These are phyloP conservation scores for Penicillium verrucosum DNA, from an alignment of 2,329 filamentous ascomycete species.

Conservation along the genomic window DNA sequence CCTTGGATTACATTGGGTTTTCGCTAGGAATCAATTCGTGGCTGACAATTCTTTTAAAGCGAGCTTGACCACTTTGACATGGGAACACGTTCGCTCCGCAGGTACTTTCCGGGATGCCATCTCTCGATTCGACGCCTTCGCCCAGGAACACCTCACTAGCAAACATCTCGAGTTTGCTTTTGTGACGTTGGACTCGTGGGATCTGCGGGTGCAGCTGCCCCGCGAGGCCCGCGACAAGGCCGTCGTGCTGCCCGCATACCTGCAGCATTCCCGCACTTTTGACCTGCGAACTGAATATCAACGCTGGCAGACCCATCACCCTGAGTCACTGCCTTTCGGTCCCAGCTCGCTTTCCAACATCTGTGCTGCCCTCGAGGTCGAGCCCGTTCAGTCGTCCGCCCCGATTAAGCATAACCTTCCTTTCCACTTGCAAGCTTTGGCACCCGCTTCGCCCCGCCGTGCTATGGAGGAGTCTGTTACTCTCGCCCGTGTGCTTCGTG, in stretches of 20 bases:
- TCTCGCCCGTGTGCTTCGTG: conserved; percentile 83
- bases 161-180: conserved; percentile 97
- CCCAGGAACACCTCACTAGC: conserved; percentile 81
- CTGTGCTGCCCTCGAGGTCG: conserved; percentile 95
- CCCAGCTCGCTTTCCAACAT: conserved; percentile 96
- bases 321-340: conserved; percentile 93
- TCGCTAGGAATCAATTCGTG: conserved; percentile 20
- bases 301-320: conserved; percentile 97
- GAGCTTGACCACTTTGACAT: conserved; percentile 94
- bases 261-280: conserved; percentile 96
- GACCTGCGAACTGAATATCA: conserved; percentile 97
- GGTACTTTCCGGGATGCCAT: conserved; percentile 97
- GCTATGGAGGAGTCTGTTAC: conserved; percentile 98
- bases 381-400: conserved; percentile 93
- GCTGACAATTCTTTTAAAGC: conserved; percentile 54
- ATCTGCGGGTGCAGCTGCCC: conserved; percentile 93
- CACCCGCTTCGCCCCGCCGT: conserved; percentile 88
- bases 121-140: conserved; percentile 90
- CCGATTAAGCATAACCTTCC: conserved; percentile 98
- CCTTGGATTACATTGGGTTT: conserved; percentile 1
- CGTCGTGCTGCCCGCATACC: conserved; percentile 90
- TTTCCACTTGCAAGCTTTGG: conserved; percentile 93
- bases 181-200: conserved; percentile 97
- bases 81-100: conserved; percentile 97
- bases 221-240: conserved; percentile 97